These are phyloP conservation scores for Leccinum variicolor DNA, from an alignment of 768 basidiomycete species.

Conservation along the genomic window DNA sequence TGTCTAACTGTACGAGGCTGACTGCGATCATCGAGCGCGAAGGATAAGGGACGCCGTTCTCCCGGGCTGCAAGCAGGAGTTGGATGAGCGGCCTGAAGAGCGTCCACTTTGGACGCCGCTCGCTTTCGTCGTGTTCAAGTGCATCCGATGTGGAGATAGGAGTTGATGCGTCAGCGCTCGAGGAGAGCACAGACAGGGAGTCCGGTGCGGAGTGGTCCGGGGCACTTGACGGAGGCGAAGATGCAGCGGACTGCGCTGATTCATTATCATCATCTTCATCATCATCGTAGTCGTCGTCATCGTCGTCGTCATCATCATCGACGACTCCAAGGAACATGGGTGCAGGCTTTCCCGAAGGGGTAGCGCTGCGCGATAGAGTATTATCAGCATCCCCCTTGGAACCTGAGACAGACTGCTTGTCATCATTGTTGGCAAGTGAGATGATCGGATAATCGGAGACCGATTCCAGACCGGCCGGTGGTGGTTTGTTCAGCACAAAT, in stretches of 20 bases:
- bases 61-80: slow-evolving; percentile 19
- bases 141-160: slow-evolving; percentile 1
- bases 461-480: slow-evolving; percentile 1
- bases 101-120: slow-evolving; percentile 12
- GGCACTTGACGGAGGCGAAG: slow-evolving; percentile 3
- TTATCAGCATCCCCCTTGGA: not conserved
- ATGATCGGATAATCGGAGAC: not conserved
- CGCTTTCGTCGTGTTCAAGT: slow-evolving; percentile 5
- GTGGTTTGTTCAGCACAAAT: slow-evolving; percentile 6
- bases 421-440: not conserved
- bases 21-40: slow-evolving; percentile 38
- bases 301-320: not conserved
- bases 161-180: slow-evolving; percentile 4
- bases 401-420: not conserved
- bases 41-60: slow-evolving; percentile 32
- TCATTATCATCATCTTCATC: not conserved
- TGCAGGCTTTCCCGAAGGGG: slow-evolving; percentile 1
- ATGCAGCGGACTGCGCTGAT: slow-evolving; percentile 1
- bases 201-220: not conserved
- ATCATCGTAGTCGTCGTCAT: not conserved
- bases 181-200: not conserved
- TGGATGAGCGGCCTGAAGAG: slow-evolving; percentile 32
- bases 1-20: slow-evolving; percentile 31
- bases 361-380: slow-evolving; percentile 3
- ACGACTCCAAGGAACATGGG: not conserved